Evolutionary conservation across 176 grass and related monocot species (phyloP).

Genomic region (Avena eriantha): DNA sequence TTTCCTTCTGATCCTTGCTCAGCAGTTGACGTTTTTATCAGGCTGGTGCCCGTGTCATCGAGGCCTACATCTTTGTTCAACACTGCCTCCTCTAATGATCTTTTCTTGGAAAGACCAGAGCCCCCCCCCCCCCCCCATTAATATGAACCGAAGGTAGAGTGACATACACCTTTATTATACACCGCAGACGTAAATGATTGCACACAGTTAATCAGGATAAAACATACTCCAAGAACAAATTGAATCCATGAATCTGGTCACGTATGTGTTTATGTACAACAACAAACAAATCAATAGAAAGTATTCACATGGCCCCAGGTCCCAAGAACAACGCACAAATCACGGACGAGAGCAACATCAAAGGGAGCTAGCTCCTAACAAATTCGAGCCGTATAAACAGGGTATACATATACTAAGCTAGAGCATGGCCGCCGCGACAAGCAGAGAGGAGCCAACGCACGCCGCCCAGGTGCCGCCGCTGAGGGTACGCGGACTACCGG

Average conservation of each 20-base stretch:
- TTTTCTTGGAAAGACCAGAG: too few species aligned
- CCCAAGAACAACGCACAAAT: neutral
- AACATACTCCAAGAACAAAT: neutral
- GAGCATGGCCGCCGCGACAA: conserved; percentile 41
- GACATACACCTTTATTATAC: neutral
- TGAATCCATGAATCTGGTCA: conserved; percentile 2
- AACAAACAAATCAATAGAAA: neutral
- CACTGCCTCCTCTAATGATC: too few species aligned
- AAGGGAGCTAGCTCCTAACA: neutral
- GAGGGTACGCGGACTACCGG: conserved; percentile 12
- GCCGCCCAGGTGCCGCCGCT: conserved; percentile 53
- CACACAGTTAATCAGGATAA: neutral
- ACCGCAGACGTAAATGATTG: neutral
- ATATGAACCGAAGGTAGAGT: too few species aligned
- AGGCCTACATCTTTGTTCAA: too few species aligned
- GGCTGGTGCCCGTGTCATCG: too few species aligned
- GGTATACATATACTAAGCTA: neutral
- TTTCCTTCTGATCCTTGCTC: too few species aligned
- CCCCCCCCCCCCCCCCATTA: too few species aligned
- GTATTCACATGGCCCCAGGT: neutral
- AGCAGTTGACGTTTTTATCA: too few species aligned
- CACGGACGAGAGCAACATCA: neutral
- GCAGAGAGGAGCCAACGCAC: conserved; percentile 37
- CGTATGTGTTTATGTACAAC: neutral
- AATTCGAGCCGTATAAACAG: neutral